These are phyloP conservation scores for Hymenochaete sp. DNA, from an alignment of 1,284 basidiomycete species.

Conservation along the genomic window DNA sequence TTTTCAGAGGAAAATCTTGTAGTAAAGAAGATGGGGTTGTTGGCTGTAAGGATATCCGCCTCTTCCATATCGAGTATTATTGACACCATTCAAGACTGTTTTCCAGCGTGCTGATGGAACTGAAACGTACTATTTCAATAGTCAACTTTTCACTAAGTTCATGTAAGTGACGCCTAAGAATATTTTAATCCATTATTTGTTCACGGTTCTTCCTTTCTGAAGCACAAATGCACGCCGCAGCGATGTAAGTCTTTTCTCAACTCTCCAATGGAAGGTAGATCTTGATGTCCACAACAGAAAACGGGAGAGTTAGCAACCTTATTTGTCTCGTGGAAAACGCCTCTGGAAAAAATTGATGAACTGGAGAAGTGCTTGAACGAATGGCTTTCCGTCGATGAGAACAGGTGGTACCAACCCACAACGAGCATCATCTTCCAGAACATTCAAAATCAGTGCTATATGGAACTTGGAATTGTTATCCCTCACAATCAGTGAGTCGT, in stretches of 20 bases:
- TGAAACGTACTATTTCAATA: slow-evolving; percentile 72
- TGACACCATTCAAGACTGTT: slow-evolving; percentile 38
- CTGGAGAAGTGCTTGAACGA: slow-evolving; percentile 57
- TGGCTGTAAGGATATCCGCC: slow-evolving; percentile 39
- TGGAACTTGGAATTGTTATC: slow-evolving; percentile 61
- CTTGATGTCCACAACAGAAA: slow-evolving; percentile 35
- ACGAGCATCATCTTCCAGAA: slow-evolving; percentile 54
- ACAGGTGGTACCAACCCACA: slow-evolving; percentile 62
- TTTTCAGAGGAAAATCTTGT: slow-evolving; percentile 51
- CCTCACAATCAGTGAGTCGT: slow-evolving; percentile 54
- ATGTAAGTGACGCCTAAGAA: slow-evolving; percentile 38
- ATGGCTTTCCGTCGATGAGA: slow-evolving; percentile 68
- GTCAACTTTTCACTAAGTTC: slow-evolving; percentile 61
- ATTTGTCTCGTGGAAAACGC: slow-evolving; percentile 68
- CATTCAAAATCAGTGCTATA: slow-evolving; percentile 52
- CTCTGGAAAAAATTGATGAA: slow-evolving; percentile 57
- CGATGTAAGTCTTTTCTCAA: slow-evolving; percentile 34
- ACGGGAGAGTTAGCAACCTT: slow-evolving; percentile 57
- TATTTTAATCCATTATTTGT: slow-evolving; percentile 7
- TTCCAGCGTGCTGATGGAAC: slow-evolving; percentile 62
- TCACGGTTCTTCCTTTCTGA: slow-evolving; percentile 4
- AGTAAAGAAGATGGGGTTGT: slow-evolving; percentile 70
- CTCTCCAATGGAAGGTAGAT: slow-evolving; percentile 5
- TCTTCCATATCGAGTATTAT: background rate
- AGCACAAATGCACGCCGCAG: slow-evolving; percentile 67